Percentiles rank a stretch among this genome's conserved stretches.
phyloP scores from a whole-genome alignment of 2,329 filamentous ascomycete genomes.

The Endocalyx cinctus region DNA sequence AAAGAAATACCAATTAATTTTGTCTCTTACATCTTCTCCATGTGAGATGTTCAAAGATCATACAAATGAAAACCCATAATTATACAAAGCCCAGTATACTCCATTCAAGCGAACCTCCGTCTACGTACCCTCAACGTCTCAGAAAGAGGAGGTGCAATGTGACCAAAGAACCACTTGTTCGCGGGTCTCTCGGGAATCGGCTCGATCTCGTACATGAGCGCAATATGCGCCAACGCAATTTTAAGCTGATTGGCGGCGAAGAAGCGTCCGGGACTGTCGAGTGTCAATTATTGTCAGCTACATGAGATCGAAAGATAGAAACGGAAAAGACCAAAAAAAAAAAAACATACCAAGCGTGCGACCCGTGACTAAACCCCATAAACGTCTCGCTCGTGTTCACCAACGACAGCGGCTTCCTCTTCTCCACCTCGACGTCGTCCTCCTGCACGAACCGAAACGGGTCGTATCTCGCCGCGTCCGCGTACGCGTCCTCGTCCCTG shows the following conservation, averaged over 20 bases:
- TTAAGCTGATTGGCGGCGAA: constrained; percentile 36
- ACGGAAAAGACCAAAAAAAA: neutral
- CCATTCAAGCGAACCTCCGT: no score
- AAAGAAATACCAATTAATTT: no score
- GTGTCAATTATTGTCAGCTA: neutral
- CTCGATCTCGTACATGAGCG: constrained; percentile 31
- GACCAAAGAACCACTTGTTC: constrained; percentile 25
- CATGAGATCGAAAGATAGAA: neutral
- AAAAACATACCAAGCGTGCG: constrained; percentile 29
- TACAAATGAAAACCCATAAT: no score
- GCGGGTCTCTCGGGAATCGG: constrained; percentile 17
- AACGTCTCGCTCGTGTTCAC: constrained; percentile 29
- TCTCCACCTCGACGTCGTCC: no score
- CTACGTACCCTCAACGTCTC: constrained; percentile 17
- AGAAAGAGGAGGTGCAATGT: constrained; percentile 22
- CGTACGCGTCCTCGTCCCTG: constrained; percentile 28
- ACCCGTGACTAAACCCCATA: constrained; percentile 32
- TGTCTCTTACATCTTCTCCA: no score
- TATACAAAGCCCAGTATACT: no score
- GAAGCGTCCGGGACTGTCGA: constrained; percentile 30
- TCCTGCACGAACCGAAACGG: constrained; percentile 32
- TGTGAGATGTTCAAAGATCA: no score
- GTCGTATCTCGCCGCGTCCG: constrained; percentile 28
- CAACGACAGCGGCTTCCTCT: constrained; percentile 15
- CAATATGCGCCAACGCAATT: constrained; percentile 29